These are phyloP conservation scores for Zhuliangozyma parablackwelliae DNA, from an alignment of 1,139 yeast species.

Conservation along the genomic window DNA sequence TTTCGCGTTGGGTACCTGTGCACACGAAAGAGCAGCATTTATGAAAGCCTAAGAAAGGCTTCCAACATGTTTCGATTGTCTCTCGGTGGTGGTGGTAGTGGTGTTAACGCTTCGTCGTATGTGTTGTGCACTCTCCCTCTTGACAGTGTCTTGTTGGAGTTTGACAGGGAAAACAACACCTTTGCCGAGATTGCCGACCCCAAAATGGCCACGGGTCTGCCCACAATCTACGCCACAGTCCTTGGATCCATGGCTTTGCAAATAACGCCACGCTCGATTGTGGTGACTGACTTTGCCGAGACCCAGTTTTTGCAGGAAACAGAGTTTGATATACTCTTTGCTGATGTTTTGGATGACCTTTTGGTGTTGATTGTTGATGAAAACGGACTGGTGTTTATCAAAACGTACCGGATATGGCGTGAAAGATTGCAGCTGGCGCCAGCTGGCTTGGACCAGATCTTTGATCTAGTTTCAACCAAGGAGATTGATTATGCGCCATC, in stretches of 20 bases:
- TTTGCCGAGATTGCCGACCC: constrained; percentile 25
- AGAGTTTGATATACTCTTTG: constrained; percentile 12
- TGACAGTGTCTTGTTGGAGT: constrained; percentile 33
- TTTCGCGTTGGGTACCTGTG: constrained; percentile 37
- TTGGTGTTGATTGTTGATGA: constrained; percentile 15
- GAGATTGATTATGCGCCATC: constrained; percentile 16
- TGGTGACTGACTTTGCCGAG: constrained; percentile 18
- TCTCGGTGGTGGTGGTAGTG: constrained; percentile 11
- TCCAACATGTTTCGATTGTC: constrained; percentile 13
- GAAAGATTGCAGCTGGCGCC: no score
- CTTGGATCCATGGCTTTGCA: constrained; percentile 20
- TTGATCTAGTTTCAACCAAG: neutral
- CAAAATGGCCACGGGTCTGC: constrained; percentile 9
- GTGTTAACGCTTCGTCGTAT: constrained; percentile 9
- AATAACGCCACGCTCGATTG: constrained; percentile 23
- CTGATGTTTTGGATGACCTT: constrained; percentile 11
- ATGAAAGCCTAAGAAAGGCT: constrained; percentile 28
- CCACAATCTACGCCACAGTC: constrained; percentile 12
- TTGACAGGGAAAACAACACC: constrained; percentile 12
- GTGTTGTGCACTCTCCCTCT: constrained; percentile 36
- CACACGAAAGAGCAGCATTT: constrained; percentile 20
- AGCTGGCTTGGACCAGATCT: neutral
- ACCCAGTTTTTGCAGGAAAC: constrained; percentile 5
- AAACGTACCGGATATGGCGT: no score
- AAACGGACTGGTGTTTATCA: neutral